These are phyloP conservation scores for Penicillium sclerotiorum DNA, from an alignment of 2,329 filamentous ascomycete genomes.

Conservation along the genomic window DNA sequence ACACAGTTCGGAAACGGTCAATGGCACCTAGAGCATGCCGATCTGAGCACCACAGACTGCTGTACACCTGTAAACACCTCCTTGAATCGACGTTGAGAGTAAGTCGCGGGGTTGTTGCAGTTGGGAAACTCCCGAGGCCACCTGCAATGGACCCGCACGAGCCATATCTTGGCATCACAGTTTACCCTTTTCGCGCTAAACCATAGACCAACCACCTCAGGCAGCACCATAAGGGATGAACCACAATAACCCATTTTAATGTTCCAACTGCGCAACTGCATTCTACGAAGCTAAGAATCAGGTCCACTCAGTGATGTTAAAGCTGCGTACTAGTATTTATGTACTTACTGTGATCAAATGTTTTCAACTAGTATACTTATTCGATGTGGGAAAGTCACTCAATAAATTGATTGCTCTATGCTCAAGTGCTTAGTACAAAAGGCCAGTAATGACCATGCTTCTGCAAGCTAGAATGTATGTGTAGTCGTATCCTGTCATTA, in stretches of 20 bases:
- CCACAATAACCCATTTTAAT: too few species aligned
- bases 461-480: constrained; percentile 27
- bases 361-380: too few species aligned
- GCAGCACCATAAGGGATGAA: too few species aligned
- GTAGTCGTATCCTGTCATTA: constrained; percentile 40
- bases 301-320: too few species aligned
- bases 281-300: too few species aligned
- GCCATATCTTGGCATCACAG: constrained; percentile 12
- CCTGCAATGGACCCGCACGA: constrained; percentile 9
- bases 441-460: constrained; percentile 3
- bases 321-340: too few species aligned
- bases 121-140: constrained; percentile 14
- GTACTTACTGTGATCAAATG: too few species aligned
- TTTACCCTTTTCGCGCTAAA: neutral
- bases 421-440: constrained; percentile 11
- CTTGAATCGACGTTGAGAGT: constrained; percentile 3
- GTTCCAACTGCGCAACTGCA: too few species aligned
- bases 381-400: neutral
- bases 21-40: constrained; percentile 34
- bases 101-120: constrained; percentile 10
- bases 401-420: constrained; percentile 14
- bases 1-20: constrained; percentile 26
- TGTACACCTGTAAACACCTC: neutral
- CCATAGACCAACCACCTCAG: neutral
- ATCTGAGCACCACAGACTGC: constrained; percentile 9